Evolutionary conservation across 176 grass and related monocot species (phyloP), one percentile per base, ranked within the genome.

Genomic region (Aegilops sharonensis): DNA sequence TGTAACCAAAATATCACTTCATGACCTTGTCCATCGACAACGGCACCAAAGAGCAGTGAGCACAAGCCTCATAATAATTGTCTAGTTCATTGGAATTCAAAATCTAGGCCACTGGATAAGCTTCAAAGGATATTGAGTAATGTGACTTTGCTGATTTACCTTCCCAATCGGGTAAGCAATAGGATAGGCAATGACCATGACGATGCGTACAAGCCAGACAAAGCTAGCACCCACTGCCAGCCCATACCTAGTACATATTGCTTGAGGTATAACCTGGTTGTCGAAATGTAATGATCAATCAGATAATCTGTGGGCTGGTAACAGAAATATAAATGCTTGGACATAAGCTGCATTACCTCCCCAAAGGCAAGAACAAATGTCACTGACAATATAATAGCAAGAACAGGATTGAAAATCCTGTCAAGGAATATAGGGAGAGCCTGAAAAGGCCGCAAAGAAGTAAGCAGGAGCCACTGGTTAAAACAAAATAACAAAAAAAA

Each of bases 401-500:
- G 90, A 87, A 93, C 90, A 70, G 97, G 97, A 93, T 99, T 91
- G 87, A 99, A 99, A 86, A 99, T 93, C 83, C 74, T 92, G 82
- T 99, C 97, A 82, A 99, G 92, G 69, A 93, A 96, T 88, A 99
- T 88, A 85, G 97, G 97, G 88, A 99, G 97, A 80, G 97, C 94
- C 97, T 99, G 89, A 78, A 95, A 56, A 56, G 74, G 10, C 5
- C 27, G 18, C 74, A 56, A 82, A 18, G 50, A 65, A 47, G 70
- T 25, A 87, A 85, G 65, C 27, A 8, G 81, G 12, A 87, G 25
- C 42, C 39, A 52, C 31, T 65, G 59, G 47, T 25, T 52, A 84
- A 79, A 88, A 54, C 14, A 67, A 74, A 82, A 52, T 20, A 76
- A 27, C 45, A 2, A 79, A 9, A 54, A 36, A 57, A 79, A 71